phyloP scores from a whole-genome alignment of 2,329 filamentous ascomycete species.

The Fusarium sp. region DNA sequence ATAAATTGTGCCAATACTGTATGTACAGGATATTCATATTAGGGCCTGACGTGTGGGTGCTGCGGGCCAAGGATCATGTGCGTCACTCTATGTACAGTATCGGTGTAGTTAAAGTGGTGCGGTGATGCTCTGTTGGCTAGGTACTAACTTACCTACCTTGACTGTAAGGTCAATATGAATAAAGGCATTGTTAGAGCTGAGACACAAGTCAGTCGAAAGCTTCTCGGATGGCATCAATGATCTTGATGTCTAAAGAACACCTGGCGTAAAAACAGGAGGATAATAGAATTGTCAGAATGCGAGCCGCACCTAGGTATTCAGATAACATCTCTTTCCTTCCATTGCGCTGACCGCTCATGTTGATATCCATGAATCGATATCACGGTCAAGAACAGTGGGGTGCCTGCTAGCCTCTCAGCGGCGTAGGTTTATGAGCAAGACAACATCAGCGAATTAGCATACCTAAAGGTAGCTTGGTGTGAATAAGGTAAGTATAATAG shows the following conservation, averaged over 20 bases:
- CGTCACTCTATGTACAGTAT: constrained; percentile 33
- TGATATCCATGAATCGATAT: constrained; percentile 2
- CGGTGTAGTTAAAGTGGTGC: constrained; percentile 33
- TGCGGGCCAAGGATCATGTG: constrained; percentile 37
- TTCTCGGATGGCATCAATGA: background rate
- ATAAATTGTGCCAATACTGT: constrained; percentile 38
- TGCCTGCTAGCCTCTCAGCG: constrained; percentile 4
- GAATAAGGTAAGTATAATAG: background rate
- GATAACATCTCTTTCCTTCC: background rate
- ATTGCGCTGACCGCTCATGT: constrained; percentile 21
- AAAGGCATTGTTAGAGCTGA: background rate
- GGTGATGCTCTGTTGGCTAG: constrained; percentile 9
- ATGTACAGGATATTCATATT: constrained; percentile 40
- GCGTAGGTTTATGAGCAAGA: constrained; percentile 14
- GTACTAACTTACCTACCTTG: background rate
- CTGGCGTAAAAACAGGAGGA: background rate
- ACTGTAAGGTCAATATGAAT: constrained; percentile 1
- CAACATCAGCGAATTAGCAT: constrained; percentile 6
- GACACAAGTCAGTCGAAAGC: background rate
- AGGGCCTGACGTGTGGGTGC: constrained; percentile 42
- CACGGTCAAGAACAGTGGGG: constrained; percentile 23
- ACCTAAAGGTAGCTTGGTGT: background rate
- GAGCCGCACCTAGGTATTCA: background rate
- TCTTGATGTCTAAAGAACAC: background rate
- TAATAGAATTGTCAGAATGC: background rate